Evolutionary conservation across 2,329 filamentous ascomycete species (phyloP).

Genomic region (Diplocarpon mali): DNA sequence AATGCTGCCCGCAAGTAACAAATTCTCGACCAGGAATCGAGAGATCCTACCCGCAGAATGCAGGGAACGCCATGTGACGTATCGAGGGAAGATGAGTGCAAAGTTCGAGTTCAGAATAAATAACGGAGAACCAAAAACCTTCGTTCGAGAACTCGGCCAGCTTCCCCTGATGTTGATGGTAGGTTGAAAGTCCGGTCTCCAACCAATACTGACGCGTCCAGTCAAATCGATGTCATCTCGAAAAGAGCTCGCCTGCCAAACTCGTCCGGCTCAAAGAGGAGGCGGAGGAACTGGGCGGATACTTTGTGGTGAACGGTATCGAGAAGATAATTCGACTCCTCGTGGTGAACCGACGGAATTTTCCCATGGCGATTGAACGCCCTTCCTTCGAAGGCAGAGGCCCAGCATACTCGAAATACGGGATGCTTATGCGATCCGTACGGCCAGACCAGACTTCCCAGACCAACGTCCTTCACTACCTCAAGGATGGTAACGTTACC

Average conservation of each 20-base stretch:
- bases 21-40: slow-evolving; percentile 65
- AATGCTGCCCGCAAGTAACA: slow-evolving; percentile 69
- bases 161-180: slow-evolving; percentile 91
- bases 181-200: slow-evolving; percentile 11
- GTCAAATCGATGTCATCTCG: slow-evolving; percentile 85
- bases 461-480: slow-evolving; percentile 92
- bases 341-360: slow-evolving; percentile 83
- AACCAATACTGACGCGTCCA: slow-evolving; percentile 29
- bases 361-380: slow-evolving; percentile 86
- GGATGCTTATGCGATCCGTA: slow-evolving; percentile 84
- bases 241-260: slow-evolving; percentile 70
- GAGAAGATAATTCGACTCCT: slow-evolving; percentile 94
- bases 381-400: slow-evolving; percentile 85
- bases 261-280: slow-evolving; percentile 87
- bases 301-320: slow-evolving; percentile 95
- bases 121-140: slow-evolving; percentile 71
- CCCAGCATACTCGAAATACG: slow-evolving; percentile 75
- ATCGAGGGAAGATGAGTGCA: slow-evolving; percentile 75
- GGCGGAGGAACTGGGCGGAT: slow-evolving; percentile 89
- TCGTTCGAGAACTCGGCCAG: slow-evolving; percentile 74
- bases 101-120: slow-evolving; percentile 82
- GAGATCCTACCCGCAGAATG: slow-evolving; percentile 88
- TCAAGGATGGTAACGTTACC: slow-evolving; percentile 90
- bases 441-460: slow-evolving; percentile 97
- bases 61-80: slow-evolving; percentile 85